Percentiles rank a stretch among this genome's conserved stretches.
phyloP scores from a whole-genome alignment of 257 asterid species.

The Penstemon eatonii region DNA sequence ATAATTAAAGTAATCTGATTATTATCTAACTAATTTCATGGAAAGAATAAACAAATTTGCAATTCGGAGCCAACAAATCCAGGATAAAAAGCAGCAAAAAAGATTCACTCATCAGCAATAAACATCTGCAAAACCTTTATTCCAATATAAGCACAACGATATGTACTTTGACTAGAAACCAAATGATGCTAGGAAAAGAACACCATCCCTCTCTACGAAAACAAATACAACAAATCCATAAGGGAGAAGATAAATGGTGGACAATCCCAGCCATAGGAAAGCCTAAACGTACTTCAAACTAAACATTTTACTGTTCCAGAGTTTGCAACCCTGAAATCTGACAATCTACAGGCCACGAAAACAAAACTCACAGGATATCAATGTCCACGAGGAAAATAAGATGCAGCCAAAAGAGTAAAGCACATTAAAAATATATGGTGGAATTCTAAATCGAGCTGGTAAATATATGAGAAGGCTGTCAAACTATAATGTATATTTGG shows the following conservation, averaged over 20 bases:
- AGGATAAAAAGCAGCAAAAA: too few relatives aligned
- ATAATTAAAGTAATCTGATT: conserved; percentile 12
- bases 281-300: background rate
- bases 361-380: conserved; percentile 3
- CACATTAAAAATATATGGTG: background rate
- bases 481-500: too few relatives aligned
- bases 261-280: conserved; percentile 21
- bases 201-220: background rate
- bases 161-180: background rate
- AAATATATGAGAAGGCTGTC: too few relatives aligned
- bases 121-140: background rate
- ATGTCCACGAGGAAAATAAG: background rate
- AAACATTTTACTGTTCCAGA: background rate
- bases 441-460: background rate
- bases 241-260: background rate
- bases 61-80: background rate
- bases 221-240: conserved; percentile 1
- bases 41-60: background rate
- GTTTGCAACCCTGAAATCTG: background rate
- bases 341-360: background rate
- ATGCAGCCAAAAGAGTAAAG: conserved; percentile 21
- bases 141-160: background rate
- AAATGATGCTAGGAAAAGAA: background rate
- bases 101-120: conserved; percentile 1
- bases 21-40: too few relatives aligned